A percentile compares a stretch with the other conserved stretches of the same genome.
Conservation (phyloP, 805 yeast genomes). For the Wickerhamia fluorescens region DNA sequence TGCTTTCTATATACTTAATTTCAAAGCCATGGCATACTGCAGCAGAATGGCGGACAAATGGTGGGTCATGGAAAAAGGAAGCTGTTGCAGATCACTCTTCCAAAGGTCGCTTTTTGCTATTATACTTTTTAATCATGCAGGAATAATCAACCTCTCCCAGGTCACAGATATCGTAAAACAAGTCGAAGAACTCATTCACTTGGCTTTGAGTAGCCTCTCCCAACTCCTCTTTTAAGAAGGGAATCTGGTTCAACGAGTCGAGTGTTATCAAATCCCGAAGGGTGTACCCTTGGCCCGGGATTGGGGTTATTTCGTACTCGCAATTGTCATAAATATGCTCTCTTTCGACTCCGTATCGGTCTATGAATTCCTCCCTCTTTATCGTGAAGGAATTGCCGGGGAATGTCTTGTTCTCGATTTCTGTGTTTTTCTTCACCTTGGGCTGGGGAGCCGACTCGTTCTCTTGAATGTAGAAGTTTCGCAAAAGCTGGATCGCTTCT, state of each 20-base stretch:
- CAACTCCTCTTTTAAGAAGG: constrained; percentile 10
- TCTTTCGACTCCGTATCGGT: constrained; percentile 41
- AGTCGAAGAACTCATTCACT: constrained; percentile 13
- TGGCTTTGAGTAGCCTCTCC: constrained; percentile 10
- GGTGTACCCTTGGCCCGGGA: constrained; percentile 13
- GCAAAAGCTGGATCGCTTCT: constrained; percentile 75
- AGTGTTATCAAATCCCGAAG: constrained; percentile 5
- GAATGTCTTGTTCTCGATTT: constrained; percentile 46
- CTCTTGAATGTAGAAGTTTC: constrained; percentile 80
- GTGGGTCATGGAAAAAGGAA: no score
- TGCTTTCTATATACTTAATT: no score
- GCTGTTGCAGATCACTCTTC: no score
- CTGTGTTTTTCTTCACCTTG: constrained; percentile 63
- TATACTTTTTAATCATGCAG: constrained; percentile 11
- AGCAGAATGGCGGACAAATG: no score
- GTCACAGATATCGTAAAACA: constrained; percentile 21
- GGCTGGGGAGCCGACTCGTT: constrained; percentile 83
- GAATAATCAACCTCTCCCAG: constrained; percentile 16
- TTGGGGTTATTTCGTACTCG: constrained; percentile 21
- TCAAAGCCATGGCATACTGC: no score
- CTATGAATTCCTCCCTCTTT: constrained; percentile 41
- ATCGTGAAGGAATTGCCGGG: constrained; percentile 55
- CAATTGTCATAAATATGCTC: constrained; percentile 5
- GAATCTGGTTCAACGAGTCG: constrained; percentile 4
- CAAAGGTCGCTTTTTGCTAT: constrained; percentile 8